Conservation (phyloP, 2,329 filamentous ascomycete species). For the Aspergillus chevalieri region DNA sequence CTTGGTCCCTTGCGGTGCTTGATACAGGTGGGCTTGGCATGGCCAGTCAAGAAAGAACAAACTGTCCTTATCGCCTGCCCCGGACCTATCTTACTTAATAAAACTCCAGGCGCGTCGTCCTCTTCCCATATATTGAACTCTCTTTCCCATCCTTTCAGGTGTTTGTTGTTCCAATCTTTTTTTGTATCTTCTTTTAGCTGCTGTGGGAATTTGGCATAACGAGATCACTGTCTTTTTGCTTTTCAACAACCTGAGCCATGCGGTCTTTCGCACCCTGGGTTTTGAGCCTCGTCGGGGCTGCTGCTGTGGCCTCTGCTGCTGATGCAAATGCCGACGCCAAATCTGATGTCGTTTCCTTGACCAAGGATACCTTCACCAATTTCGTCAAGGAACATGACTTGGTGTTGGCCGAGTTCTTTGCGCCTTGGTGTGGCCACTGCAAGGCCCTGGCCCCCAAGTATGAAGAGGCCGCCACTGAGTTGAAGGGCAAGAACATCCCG, state of each 20-base stretch:
- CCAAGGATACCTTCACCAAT: conserved; percentile 76
- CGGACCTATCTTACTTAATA: conserved; percentile 9
- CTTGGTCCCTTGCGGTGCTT: neutral
- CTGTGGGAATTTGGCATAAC: neutral
- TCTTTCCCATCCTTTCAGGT: conserved; percentile 2
- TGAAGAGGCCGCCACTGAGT: conserved; percentile 43
- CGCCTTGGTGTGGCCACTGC: conserved; percentile 97
- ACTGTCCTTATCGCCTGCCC: conserved; percentile 32
- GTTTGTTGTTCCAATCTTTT: conserved; percentile 4
- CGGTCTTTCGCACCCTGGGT: conserved; percentile 34
- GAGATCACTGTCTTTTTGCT: neutral
- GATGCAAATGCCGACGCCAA: conserved; percentile 22
- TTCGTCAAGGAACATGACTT: conserved; percentile 83
- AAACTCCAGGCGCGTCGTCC: neutral
- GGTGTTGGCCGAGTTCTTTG: conserved; percentile 94
- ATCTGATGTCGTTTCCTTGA: conserved; percentile 80
- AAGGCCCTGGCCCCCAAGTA: conserved; percentile 73
- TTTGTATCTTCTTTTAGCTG: neutral
- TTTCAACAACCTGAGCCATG: conserved; percentile 18
- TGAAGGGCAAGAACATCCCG: conserved; percentile 45
- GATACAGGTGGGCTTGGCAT: conserved; percentile 15
- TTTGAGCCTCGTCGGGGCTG: conserved; percentile 35
- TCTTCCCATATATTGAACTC: conserved; percentile 3
- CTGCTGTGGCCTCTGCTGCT: conserved; percentile 29
- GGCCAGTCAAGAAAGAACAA: conserved; percentile 36